Conservation (phyloP, 1,139 yeast species). For the Chernovozyma sophiae-reginae region DNA sequence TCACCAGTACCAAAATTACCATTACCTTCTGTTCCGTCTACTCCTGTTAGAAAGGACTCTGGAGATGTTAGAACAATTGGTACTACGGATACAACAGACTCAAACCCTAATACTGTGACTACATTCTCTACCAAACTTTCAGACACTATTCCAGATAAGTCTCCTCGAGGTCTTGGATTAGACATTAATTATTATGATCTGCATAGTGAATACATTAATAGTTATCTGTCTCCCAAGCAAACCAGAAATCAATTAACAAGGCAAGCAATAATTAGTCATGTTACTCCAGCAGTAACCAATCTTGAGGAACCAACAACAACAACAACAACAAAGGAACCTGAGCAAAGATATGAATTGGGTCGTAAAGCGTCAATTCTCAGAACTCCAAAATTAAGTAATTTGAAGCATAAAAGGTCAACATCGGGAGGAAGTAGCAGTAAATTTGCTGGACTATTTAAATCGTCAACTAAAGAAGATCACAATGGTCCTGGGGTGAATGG, state of each 20-base stretch:
- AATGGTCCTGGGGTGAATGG: conserved; percentile 13
- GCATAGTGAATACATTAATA: conserved; percentile 4
- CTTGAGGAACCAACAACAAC: conserved; percentile 22
- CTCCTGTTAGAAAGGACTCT: conserved; percentile 15
- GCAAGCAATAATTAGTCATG: neutral
- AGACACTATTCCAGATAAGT: conserved; percentile 2
- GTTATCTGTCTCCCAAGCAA: conserved; percentile 6
- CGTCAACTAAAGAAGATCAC: conserved; percentile 13
- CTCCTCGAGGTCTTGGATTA: conserved; percentile 32
- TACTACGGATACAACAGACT: conserved; percentile 11
- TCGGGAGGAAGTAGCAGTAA: conserved; percentile 37
- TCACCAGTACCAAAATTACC: conserved; percentile 34
- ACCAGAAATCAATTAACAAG: neutral
- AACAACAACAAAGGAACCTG: conserved; percentile 3
- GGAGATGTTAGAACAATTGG: conserved; percentile 1
- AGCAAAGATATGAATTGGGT: conserved; percentile 1
- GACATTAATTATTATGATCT: conserved; percentile 31
- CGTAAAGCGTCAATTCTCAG: conserved; percentile 27
- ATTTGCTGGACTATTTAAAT: conserved; percentile 29
- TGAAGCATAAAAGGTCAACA: conserved; percentile 40
- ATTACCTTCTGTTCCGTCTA: conserved; percentile 22
- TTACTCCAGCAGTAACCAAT: conserved; percentile 36
- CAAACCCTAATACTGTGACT: conserved; percentile 2
- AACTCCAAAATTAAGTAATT: conserved; percentile 27
- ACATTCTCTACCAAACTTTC: conserved; percentile 2